phyloP scores from a whole-genome alignment of 371 early-diverging fungal species.

The Thermomucor indicae-seudaticae region DNA sequence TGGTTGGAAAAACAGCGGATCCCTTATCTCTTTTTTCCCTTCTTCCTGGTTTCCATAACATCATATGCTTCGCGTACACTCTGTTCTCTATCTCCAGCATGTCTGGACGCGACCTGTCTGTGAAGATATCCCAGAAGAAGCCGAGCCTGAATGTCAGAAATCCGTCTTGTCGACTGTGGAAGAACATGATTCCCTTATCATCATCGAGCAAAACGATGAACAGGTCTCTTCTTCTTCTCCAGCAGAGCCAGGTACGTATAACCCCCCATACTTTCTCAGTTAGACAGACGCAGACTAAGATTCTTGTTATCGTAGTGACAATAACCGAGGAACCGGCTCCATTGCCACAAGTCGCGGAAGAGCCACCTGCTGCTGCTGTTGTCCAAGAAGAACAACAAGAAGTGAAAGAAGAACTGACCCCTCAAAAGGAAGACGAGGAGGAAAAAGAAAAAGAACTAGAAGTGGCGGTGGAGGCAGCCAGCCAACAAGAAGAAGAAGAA shows the following conservation, averaged over 20 bases:
- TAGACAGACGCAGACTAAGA: too few relatives aligned
- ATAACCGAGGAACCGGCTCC: too few relatives aligned
- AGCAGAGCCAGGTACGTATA: too few relatives aligned
- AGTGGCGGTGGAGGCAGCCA: background rate
- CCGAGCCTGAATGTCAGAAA: too few relatives aligned
- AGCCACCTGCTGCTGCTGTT: too few relatives aligned
- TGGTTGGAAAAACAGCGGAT: too few relatives aligned
- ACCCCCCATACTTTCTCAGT: too few relatives aligned
- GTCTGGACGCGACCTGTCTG: constrained; percentile 13
- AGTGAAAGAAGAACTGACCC: background rate
- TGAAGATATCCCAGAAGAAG: background rate
- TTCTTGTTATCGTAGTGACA: too few relatives aligned
- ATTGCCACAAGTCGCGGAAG: background rate
- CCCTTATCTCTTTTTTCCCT: background rate
- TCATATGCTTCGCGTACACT: constrained; percentile 8
- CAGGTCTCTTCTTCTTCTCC: too few relatives aligned
- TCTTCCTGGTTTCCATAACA: background rate
- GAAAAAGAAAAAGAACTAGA: background rate
- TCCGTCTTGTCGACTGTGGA: background rate
- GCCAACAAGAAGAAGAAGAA: background rate
- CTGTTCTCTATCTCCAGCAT: constrained; percentile 7
- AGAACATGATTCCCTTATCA: too few relatives aligned
- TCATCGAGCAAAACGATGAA: too few relatives aligned
- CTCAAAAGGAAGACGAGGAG: background rate
- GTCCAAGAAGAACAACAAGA: background rate